Conservation (phyloP, 192 early-diverging fungal genomes). For the Polychytrium aggregatum region DNA sequence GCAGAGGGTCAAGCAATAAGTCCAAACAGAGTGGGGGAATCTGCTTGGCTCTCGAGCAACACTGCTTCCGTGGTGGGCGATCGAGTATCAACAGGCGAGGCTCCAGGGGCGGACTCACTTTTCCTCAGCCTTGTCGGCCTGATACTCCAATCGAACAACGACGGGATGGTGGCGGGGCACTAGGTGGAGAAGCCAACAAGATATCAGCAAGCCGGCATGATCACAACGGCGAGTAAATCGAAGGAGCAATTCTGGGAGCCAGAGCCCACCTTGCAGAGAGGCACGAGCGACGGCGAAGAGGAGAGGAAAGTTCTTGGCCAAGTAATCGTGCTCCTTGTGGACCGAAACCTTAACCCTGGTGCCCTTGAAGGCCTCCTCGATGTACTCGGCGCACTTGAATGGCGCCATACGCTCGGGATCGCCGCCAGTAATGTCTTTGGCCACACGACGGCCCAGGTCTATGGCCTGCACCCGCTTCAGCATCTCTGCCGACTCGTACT, state of each 20-base stretch:
- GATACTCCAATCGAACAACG: conserved; percentile 58
- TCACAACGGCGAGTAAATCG: too few relatives aligned
- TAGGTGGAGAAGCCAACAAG: too few relatives aligned
- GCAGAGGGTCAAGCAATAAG: too few relatives aligned
- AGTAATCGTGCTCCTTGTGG: conserved; percentile 51
- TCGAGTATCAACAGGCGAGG: too few relatives aligned
- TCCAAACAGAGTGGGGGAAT: too few relatives aligned
- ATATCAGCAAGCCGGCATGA: too few relatives aligned
- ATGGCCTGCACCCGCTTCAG: conserved; percentile 52
- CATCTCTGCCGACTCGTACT: conserved; percentile 21
- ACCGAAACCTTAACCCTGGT: conserved; percentile 48
- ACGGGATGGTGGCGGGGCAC: conserved; percentile 54
- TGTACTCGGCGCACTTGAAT: conserved; percentile 54
- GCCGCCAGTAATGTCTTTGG: conserved; percentile 70
- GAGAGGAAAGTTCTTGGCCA: conserved; percentile 74
- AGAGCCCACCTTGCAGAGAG: conserved; percentile 5
- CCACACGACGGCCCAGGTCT: conserved; percentile 60
- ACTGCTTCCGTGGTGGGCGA: too few relatives aligned
- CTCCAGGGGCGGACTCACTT: too few relatives aligned
- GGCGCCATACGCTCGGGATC: conserved; percentile 86
- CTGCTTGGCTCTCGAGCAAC: too few relatives aligned
- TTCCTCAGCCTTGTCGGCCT: too few relatives aligned
- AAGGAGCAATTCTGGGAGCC: neutral
- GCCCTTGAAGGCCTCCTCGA: conserved; percentile 49
- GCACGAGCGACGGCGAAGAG: conserved; percentile 59